Evolutionary conservation across 2,329 filamentous ascomycete genomes (phyloP), one percentile per base, ranked within the genome.

Genomic region (Ceratocystis ficicola): DNA sequence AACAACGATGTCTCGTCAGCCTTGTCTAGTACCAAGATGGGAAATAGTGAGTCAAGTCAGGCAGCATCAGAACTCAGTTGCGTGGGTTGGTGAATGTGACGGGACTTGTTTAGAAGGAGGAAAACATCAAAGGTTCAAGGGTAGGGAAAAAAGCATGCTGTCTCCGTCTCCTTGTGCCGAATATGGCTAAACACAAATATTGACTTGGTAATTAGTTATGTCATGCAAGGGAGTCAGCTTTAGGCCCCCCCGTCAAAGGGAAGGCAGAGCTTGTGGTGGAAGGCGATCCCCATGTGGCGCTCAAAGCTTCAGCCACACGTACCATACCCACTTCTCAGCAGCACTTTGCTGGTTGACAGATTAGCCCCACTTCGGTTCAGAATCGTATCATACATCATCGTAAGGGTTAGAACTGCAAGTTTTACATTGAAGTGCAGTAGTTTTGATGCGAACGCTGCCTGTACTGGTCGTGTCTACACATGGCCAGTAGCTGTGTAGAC

Each of bases 111-210:
- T 41, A 41, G 36, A 41, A 5, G 12, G 10, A 41, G 5, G 36
- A 41, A 41, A 41, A 41, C 4, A 5, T 41, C 1, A 22, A 36
- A 48, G n/a, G 28, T 36, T 50, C 25, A 15, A 28, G 28, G 44
- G 44, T 25, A 48, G 25, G 22, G 32, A 57, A 32, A 20, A 12
- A 20, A 10, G 48, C 48, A 52, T 52, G 36, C 15, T 10, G 36
- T 10, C 20, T 8, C 46, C 22, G n/a, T 52, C 48, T 52, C 20
- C 1, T 22, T 48, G 46, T 41, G 36, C 36, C 48, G 25, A 52
- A 52, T 25, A 52, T 52, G 48, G 48, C n/a, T 20, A 52, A 52
- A 52, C 48, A 52, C 48, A 52, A 52, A 52, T 52, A 52, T 52
- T 52, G 48, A 52, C 48, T 52, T 52, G 20, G 48, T 48, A n/a